Conservation (phyloP, 495 filamentous ascomycete genomes). For the Talaromyces adpressus region DNA sequence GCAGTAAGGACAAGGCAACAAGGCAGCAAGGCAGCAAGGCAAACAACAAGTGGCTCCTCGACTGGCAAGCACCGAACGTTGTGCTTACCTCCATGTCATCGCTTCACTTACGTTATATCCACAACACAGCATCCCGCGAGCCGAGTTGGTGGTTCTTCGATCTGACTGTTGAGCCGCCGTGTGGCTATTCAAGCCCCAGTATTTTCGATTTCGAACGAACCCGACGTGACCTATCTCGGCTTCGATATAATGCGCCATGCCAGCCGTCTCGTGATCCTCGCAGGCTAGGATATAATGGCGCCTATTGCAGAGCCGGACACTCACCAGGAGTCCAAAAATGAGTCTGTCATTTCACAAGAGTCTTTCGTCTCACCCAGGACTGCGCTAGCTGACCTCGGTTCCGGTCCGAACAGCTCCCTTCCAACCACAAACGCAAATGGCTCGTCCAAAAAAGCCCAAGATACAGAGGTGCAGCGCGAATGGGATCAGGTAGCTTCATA, state of each 20-base stretch:
- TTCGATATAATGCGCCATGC: conserved; percentile 7
- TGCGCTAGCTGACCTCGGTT: conserved; percentile 5
- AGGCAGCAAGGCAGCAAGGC: background rate
- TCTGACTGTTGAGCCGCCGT: background rate
- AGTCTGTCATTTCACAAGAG: background rate
- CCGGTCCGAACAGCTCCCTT: conserved; percentile 1
- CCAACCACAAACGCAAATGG: background rate
- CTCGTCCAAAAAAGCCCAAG: conserved; percentile 3
- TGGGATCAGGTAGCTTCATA: conserved; percentile 3
- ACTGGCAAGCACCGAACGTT: background rate
- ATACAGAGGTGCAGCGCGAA: conserved; percentile 5
- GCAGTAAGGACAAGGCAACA: background rate
- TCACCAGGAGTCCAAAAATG: background rate
- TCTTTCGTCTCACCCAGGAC: background rate
- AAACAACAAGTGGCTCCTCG: background rate
- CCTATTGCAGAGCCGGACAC: background rate
- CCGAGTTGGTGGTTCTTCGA: background rate
- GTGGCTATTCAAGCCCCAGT: background rate
- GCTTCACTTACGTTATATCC: background rate
- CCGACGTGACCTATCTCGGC: background rate
- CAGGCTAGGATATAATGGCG: conserved; percentile 4
- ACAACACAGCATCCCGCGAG: background rate
- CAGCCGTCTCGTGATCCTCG: background rate
- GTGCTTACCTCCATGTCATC: background rate
- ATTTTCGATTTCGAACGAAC: background rate